A percentile compares a stretch with the other conserved stretches of the same genome.
Conservation (phyloP, 2,329 filamentous ascomycete genomes). For the Neofusicoccum parvum region DNA sequence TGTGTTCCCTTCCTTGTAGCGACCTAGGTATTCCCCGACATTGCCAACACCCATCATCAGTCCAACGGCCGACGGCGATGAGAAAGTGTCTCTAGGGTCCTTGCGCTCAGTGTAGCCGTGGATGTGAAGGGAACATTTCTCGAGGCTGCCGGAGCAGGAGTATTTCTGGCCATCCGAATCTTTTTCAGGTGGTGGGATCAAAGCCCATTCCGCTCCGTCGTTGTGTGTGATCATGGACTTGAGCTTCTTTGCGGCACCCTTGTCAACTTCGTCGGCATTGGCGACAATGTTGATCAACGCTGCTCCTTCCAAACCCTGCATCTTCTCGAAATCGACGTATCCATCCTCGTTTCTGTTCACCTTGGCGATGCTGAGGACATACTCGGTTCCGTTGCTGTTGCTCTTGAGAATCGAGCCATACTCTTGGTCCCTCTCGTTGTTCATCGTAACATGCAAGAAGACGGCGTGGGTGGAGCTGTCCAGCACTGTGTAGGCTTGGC, state of each 20-base stretch:
- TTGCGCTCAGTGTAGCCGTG: conserved; percentile 92
- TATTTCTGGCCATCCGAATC: conserved; percentile 73
- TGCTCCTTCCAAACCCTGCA: conserved; percentile 88
- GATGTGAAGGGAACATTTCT: conserved; percentile 83
- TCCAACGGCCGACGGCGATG: conserved; percentile 83
- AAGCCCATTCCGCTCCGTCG: conserved; percentile 85
- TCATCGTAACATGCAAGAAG: conserved; percentile 88
- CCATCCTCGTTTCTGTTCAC: conserved; percentile 79
- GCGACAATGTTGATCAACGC: conserved; percentile 81
- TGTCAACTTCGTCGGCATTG: conserved; percentile 67
- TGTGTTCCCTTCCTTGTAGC: conserved; percentile 75
- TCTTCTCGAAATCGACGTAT: conserved; percentile 96
- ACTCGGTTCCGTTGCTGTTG: conserved; percentile 96
- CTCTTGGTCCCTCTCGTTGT: conserved; percentile 63
- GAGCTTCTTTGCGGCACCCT: conserved; percentile 72
- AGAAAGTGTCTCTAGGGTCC: conserved; percentile 83
- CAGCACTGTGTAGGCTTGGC: conserved; percentile 86
- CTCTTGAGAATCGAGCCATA: conserved; percentile 94
- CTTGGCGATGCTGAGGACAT: conserved; percentile 76
- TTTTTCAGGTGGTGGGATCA: conserved; percentile 70
- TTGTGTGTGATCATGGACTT: conserved; percentile 95
- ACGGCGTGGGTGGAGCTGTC: conserved; percentile 94
- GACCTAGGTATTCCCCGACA: conserved; percentile 72
- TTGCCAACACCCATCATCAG: conserved; percentile 92
- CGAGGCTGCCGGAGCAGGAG: conserved; percentile 62